Conservation (phyloP, 2,329 filamentous ascomycete genomes). For the Diaporthe sp. region DNA sequence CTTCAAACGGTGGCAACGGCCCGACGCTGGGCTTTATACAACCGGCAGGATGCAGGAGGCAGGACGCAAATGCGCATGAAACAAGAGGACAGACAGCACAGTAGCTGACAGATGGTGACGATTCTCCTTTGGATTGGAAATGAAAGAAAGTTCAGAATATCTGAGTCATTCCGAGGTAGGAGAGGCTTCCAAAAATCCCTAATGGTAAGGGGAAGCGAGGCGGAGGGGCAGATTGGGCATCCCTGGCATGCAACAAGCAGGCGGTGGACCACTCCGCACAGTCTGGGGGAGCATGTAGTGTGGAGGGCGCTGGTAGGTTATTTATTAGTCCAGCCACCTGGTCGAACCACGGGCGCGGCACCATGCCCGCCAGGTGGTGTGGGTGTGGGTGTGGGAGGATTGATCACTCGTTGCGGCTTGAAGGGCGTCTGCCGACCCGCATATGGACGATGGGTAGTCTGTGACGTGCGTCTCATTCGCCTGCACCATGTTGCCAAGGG, state of each 20-base stretch:
- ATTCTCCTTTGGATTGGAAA: conserved; percentile 12
- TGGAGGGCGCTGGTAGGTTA: conserved; percentile 30
- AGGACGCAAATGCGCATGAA: conserved; percentile 35
- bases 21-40: conserved; percentile 22
- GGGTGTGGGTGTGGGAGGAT: conserved; percentile 5
- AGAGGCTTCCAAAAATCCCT: conserved; percentile 18
- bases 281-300: conserved; percentile 7
- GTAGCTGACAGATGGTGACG: conserved; percentile 10
- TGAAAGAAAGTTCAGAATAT: conserved; percentile 29
- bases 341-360: conserved; percentile 21
- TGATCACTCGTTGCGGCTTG: conserved; percentile 20
- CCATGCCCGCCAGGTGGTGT: conserved; percentile 5
- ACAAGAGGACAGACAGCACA: neutral
- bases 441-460: conserved; percentile 12
- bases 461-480: conserved; percentile 4
- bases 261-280: conserved; percentile 24
- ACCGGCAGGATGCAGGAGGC: neutral
- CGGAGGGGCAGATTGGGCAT: conserved; percentile 24
- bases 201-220: conserved; percentile 38
- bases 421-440: conserved; percentile 34
- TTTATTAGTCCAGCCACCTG: conserved; percentile 24
- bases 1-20: conserved; percentile 17
- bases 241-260: conserved; percentile 15
- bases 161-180: conserved; percentile 40
- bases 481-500: conserved; percentile 7